Evolutionary conservation across 257 asterid genomes (phyloP).

Genomic region (Voacanga thouarsii): DNA sequence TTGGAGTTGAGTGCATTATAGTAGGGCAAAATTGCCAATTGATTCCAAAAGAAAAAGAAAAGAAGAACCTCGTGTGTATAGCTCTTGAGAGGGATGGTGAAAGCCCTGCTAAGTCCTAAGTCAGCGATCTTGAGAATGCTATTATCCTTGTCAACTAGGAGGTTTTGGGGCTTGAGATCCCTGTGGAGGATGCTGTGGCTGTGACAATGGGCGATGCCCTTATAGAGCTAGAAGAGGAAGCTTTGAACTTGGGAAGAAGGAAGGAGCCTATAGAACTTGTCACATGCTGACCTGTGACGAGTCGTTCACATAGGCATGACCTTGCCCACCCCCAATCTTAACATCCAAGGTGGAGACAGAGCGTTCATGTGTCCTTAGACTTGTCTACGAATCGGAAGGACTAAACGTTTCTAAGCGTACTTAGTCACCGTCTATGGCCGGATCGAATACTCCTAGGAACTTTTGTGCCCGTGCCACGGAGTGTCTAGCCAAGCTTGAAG

Average conservation of each 20-base stretch:
- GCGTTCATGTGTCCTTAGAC: too few species aligned
- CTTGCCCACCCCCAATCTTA: too few species aligned
- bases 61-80: slow-evolving; percentile 78
- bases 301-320: too few species aligned
- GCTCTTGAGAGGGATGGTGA: slow-evolving; percentile 92
- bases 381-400: too few species aligned
- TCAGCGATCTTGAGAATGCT: slow-evolving; percentile 92
- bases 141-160: slow-evolving; percentile 84
- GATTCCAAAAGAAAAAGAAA: background rate
- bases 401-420: too few species aligned
- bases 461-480: too few species aligned
- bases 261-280: too few species aligned
- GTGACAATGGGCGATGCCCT: slow-evolving; percentile 94
- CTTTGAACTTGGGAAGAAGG: slow-evolving; percentile 63
- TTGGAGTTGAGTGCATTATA: background rate
- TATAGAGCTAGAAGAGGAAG: slow-evolving; percentile 79
- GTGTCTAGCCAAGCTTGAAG: too few species aligned
- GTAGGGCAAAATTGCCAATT: background rate
- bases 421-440: too few species aligned
- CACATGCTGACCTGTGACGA: too few species aligned
- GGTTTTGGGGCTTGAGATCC: slow-evolving; percentile 93
- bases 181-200: slow-evolving; percentile 94
- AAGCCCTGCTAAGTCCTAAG: slow-evolving; percentile 93
- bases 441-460: too few species aligned
- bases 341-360: too few species aligned